These are phyloP conservation scores for Hanseniaspora guilliermondii DNA, from an alignment of 805 yeast species.

Conservation along the genomic window DNA sequence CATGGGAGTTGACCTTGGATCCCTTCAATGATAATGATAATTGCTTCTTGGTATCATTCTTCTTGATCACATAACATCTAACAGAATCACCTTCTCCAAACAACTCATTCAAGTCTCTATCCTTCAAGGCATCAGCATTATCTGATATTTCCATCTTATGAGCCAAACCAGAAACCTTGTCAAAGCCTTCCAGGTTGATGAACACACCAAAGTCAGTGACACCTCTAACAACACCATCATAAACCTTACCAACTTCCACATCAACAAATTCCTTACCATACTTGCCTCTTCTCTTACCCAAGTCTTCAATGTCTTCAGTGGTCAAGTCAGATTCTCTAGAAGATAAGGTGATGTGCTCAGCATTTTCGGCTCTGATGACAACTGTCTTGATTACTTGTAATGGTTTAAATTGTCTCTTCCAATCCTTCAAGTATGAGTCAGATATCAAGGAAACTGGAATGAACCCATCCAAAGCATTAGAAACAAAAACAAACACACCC, in stretches of 20 bases:
- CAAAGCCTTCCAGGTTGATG: constrained; percentile 63
- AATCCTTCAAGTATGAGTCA: constrained; percentile 69
- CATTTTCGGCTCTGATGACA: constrained; percentile 48
- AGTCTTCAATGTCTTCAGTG: constrained; percentile 38
- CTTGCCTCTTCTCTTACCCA: constrained; percentile 19
- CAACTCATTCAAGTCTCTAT: constrained; percentile 46
- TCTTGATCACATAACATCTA: constrained; percentile 61
- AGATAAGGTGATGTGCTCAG: constrained; percentile 59
- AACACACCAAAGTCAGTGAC: constrained; percentile 87
- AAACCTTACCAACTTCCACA: constrained; percentile 53
- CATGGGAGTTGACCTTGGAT: constrained; percentile 50
- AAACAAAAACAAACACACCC: constrained; percentile 68
- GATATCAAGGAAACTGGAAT: constrained; percentile 72
- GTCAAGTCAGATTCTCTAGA: constrained; percentile 68
- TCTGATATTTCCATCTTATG: constrained; percentile 78
- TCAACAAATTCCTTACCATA: constrained; percentile 52
- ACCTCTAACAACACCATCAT: constrained; percentile 64
- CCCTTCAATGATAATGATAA: constrained; percentile 90
- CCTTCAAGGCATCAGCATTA: constrained; percentile 30
- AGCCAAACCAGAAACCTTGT: constrained; percentile 71
- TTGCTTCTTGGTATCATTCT: constrained; percentile 55
- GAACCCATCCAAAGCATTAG: constrained; percentile 59
- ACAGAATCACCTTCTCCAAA: constrained; percentile 87
- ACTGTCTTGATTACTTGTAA: constrained; percentile 69
- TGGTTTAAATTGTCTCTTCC: constrained; percentile 65